phyloP scores from a whole-genome alignment of 2,329 filamentous ascomycete species.

The Neobulgaria alba region DNA sequence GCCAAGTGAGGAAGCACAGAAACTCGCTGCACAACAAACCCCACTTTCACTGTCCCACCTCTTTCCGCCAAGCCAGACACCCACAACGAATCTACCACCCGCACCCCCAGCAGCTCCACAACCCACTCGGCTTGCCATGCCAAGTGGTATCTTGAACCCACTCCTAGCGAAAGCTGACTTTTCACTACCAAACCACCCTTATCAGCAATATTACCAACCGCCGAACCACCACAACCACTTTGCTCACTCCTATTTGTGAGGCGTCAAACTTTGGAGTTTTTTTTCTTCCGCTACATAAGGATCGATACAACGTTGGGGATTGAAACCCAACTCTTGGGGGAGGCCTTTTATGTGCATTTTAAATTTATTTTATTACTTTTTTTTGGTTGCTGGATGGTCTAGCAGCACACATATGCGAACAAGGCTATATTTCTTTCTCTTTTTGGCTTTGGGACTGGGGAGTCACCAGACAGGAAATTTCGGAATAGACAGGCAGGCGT shows the following conservation, averaged over 20 bases:
- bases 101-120: constrained; percentile 14
- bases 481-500: too few relatives aligned
- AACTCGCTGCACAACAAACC: constrained; percentile 16
- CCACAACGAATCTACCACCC: constrained; percentile 17
- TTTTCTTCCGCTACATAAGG: too few relatives aligned
- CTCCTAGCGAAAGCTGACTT: constrained; percentile 67
- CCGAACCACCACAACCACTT: constrained; percentile 39
- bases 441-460: too few relatives aligned
- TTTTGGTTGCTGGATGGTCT: too few relatives aligned
- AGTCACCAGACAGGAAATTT: too few relatives aligned
- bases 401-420: too few relatives aligned
- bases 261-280: too few relatives aligned
- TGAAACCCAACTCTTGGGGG: too few relatives aligned
- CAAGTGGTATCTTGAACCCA: constrained; percentile 55
- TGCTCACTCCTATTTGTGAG: constrained; percentile 20
- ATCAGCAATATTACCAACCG: constrained; percentile 71
- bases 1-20: constrained; percentile 33
- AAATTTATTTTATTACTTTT: too few relatives aligned
- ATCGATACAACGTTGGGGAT: too few relatives aligned
- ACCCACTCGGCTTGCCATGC: constrained; percentile 15
- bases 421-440: too few relatives aligned
- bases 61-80: constrained; percentile 19
- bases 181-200: constrained; percentile 68
- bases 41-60: constrained; percentile 20
- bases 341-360: too few relatives aligned